These are phyloP conservation scores for Penicillium capsulatum DNA, from an alignment of 2,329 filamentous ascomycete genomes.

Conservation along the genomic window DNA sequence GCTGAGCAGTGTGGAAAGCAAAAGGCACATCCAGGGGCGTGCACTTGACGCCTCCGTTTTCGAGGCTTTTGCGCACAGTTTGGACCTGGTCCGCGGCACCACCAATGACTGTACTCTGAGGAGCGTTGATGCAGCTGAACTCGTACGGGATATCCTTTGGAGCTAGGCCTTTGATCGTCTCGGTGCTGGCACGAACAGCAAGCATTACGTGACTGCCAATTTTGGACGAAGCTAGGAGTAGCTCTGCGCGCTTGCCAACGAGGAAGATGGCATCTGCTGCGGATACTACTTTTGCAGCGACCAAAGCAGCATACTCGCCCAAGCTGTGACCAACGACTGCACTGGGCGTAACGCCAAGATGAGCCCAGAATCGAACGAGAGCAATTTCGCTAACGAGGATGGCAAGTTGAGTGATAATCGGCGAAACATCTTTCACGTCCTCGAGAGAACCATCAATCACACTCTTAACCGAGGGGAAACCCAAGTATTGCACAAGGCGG, in stretches of 20 bases:
- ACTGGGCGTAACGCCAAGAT: conserved; percentile 1
- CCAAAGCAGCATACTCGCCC: conserved; percentile 31
- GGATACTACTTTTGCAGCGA: conserved; percentile 24
- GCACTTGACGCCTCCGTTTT: background rate
- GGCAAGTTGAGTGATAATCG: conserved; percentile 35
- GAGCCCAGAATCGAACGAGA: conserved; percentile 32
- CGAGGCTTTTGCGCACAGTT: background rate
- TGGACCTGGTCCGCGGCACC: background rate
- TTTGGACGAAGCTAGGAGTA: conserved; percentile 20
- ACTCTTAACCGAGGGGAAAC: conserved; percentile 36
- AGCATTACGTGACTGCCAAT: conserved; percentile 16
- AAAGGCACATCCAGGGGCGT: conserved; percentile 2
- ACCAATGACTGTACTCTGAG: background rate
- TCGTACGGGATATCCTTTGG: background rate
- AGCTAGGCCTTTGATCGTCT: background rate
- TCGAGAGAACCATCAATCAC: conserved; percentile 18
- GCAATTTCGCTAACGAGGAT: conserved; percentile 41
- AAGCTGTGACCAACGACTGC: conserved; percentile 21
- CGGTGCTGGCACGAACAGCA: background rate
- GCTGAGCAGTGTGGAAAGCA: conserved; percentile 7
- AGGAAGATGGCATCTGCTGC: conserved; percentile 25
- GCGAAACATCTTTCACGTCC: conserved; percentile 26
- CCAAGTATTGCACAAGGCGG: conserved; percentile 31
- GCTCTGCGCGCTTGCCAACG: conserved; percentile 22
- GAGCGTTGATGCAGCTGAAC: conserved; percentile 4